These are phyloP conservation scores for Pseudocercospora musae DNA, from an alignment of 2,329 filamentous ascomycete species.

Conservation along the genomic window DNA sequence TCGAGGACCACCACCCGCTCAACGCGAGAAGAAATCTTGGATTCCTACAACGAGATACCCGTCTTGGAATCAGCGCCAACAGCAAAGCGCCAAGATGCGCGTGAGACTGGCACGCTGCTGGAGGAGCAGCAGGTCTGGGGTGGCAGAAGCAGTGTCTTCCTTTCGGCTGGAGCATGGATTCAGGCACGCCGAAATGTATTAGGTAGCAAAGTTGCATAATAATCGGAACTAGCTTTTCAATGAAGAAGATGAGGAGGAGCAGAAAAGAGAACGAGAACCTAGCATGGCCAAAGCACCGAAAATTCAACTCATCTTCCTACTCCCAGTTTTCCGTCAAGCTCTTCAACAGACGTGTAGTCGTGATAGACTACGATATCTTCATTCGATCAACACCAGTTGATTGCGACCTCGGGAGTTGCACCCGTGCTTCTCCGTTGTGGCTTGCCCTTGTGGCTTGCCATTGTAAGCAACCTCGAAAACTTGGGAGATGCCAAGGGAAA, in stretches of 20 bases:
- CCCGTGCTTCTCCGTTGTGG: not conserved
- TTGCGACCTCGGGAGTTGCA: no score
- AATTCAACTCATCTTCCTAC: no score
- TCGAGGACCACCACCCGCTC: not conserved
- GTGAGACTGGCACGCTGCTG: not conserved
- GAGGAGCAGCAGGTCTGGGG: not conserved
- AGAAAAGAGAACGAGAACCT: no score
- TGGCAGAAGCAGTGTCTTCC: not conserved
- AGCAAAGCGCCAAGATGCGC: not conserved
- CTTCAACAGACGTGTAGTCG: no score
- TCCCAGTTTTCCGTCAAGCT: no score
- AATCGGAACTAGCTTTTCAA: not conserved
- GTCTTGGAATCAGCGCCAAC: not conserved
- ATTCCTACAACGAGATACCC: not conserved
- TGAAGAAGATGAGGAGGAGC: not conserved
- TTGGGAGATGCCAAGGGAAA: no score
- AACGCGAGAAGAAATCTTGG: not conserved
- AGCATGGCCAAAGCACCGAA: no score
- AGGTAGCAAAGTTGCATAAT: slow-evolving; percentile 1
- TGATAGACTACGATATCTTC: no score
- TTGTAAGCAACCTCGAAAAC: no score
- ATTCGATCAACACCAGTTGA: no score
- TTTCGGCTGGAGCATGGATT: not conserved
- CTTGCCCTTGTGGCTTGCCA: not conserved
- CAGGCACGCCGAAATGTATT: not conserved